These are phyloP conservation scores for Rhizoclosmatium sp. DNA, from an alignment of 192 early-diverging fungal species.

Conservation along the genomic window DNA sequence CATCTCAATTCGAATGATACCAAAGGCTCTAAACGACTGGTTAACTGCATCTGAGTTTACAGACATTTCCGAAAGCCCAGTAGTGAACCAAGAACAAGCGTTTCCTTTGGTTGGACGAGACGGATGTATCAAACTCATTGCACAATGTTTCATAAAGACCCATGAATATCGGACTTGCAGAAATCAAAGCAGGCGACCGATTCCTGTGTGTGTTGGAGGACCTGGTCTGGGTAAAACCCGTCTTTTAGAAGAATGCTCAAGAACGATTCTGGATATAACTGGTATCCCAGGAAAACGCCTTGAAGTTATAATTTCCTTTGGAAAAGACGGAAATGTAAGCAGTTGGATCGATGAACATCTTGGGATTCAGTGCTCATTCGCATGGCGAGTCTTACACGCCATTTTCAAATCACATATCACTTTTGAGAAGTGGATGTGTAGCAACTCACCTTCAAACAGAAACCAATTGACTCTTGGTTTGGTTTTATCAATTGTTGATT, in stretches of 20 bases:
- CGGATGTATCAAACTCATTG: slow-evolving; percentile 24
- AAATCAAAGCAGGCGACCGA: slow-evolving; percentile 25
- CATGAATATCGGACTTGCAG: slow-evolving; percentile 5
- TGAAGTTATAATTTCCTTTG: slow-evolving; percentile 31
- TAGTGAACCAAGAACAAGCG: slow-evolving; percentile 6
- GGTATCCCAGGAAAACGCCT: slow-evolving; percentile 11
- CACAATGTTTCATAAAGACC: slow-evolving; percentile 10
- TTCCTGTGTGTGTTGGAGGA: slow-evolving; percentile 33
- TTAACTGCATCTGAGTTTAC: no score
- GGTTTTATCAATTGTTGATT: slow-evolving; percentile 31
- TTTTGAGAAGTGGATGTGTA: slow-evolving; percentile 26
- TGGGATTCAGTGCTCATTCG: slow-evolving; percentile 38
- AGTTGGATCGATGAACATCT: slow-evolving; percentile 10
- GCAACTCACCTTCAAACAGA: slow-evolving; percentile 35
- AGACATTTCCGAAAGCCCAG: background rate
- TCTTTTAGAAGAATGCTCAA: slow-evolving; percentile 32
- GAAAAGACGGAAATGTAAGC: slow-evolving; percentile 33
- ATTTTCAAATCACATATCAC: slow-evolving; percentile 24
- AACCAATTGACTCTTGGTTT: background rate
- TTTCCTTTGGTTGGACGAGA: slow-evolving; percentile 32
- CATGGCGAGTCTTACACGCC: slow-evolving; percentile 26
- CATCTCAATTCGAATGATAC: no score
- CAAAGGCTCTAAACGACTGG: no score
- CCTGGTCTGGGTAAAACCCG: slow-evolving; percentile 40
- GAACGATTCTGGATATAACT: slow-evolving; percentile 34